These are phyloP conservation scores for Tolypocladium cylindrosporum DNA, from an alignment of 2,329 filamentous ascomycete species.

Conservation along the genomic window DNA sequence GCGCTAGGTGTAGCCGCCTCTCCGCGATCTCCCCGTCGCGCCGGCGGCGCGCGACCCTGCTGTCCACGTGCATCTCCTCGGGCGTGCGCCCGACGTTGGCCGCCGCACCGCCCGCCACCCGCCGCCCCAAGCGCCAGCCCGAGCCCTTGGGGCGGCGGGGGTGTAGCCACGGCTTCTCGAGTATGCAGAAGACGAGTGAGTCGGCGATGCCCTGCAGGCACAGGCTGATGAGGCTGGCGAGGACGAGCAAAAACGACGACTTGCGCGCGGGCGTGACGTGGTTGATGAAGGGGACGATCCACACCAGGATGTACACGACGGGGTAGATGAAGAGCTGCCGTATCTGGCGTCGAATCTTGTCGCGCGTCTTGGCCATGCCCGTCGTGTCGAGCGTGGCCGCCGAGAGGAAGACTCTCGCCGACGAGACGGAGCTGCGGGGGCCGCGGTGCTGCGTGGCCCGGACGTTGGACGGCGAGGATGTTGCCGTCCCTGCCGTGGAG, in stretches of 20 bases:
- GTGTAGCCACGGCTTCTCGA: conserved; percentile 59
- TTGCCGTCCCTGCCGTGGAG: conserved; percentile 1
- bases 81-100: conserved; percentile 32
- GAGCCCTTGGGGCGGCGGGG: conserved; percentile 3
- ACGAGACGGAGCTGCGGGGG: conserved; percentile 7
- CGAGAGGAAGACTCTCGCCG: conserved; percentile 6
- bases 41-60: conserved; percentile 34
- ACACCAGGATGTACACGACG: conserved; percentile 59
- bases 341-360: conserved; percentile 56
- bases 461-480: conserved; percentile 14
- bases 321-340: conserved; percentile 70
- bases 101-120: conserved; percentile 4
- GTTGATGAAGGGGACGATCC: conserved; percentile 59
- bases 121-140: background rate
- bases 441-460: conserved; percentile 12
- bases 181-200: conserved; percentile 54
- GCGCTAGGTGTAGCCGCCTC: conserved; percentile 13
- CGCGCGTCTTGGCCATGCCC: conserved; percentile 29
- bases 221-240: conserved; percentile 47
- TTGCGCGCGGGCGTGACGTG: conserved; percentile 38
- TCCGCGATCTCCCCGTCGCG: conserved; percentile 36
- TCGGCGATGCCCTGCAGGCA: conserved; percentile 59
- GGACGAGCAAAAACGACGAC: conserved; percentile 45
- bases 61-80: conserved; percentile 43
- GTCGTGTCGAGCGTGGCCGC: conserved; percentile 12